phyloP scores from a whole-genome alignment of 2,329 filamentous ascomycete genomes.

The Proliferodiscus dingleyae region DNA sequence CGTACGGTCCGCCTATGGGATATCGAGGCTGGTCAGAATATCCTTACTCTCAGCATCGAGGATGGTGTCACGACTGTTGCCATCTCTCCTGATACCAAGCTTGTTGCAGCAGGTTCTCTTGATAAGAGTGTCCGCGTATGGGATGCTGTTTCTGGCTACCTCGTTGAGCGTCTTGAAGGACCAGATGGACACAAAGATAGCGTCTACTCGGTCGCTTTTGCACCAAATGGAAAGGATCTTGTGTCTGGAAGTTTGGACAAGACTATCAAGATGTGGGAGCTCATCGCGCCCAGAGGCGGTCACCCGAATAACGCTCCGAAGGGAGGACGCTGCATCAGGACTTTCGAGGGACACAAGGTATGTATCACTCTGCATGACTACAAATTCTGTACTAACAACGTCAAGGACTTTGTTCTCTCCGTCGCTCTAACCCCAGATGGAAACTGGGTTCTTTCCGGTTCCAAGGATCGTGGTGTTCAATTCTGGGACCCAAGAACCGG shows the following conservation, averaged over 20 bases:
- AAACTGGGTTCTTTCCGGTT: constrained; percentile 93
- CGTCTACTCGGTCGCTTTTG: constrained; percentile 94
- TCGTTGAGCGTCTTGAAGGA: constrained; percentile 88
- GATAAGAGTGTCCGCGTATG: constrained; percentile 98
- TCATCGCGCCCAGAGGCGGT: constrained; percentile 65
- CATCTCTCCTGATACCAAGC: constrained; percentile 91
- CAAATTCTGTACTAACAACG: constrained; percentile 17
- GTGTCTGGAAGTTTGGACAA: constrained; percentile 94
- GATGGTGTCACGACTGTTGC: constrained; percentile 97
- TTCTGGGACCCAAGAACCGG: constrained; percentile 98
- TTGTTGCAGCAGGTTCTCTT: constrained; percentile 88
- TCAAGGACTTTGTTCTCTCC: constrained; percentile 88
- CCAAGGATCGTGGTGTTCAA: constrained; percentile 94
- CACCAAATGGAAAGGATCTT: constrained; percentile 85
- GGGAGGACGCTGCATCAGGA: constrained; percentile 90
- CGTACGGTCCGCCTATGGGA: constrained; percentile 95
- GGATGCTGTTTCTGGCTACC: constrained; percentile 81
- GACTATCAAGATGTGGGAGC: constrained; percentile 99
- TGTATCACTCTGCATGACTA: constrained; percentile 27
- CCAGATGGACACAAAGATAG: constrained; percentile 94
- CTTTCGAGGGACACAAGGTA: constrained; percentile 94
- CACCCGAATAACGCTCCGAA: constrained; percentile 65
- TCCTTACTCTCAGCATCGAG: constrained; percentile 84
- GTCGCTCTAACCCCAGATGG: constrained; percentile 93
- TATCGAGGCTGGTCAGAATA: constrained; percentile 76